Evolutionary conservation across 768 basidiomycete species (phyloP), one percentile per base, ranked within the genome.

Genomic region (Xerocomus spinulosus): DNA sequence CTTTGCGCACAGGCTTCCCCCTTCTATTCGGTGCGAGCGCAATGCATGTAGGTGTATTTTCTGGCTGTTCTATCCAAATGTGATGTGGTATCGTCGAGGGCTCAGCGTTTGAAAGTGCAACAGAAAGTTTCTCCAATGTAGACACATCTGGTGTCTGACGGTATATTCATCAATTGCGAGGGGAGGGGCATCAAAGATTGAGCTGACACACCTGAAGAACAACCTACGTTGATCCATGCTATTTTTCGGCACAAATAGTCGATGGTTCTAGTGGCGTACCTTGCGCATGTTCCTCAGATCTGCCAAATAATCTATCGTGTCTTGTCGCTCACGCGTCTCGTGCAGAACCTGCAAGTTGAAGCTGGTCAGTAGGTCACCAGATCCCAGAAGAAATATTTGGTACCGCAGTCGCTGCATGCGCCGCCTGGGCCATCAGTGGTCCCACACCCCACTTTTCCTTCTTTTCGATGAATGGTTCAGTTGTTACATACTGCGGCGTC

Each of bases 1-100:
- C 72, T 49, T 68, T 71, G 57, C 69, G 72, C 46, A 75, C 62
- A 33, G 55, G 50, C 33, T 60, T 60, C 10, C 71, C 70, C 42
- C 64, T 63, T 46, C 65, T 56, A 44, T 74, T 75, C 0, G 73
- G 73, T 15, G 70, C 70, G 4, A 75, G 55, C n/a, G 73, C 73
- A 33, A 75, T 51, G 52, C 72, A 75, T 4, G 73, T 70, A 5
- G 73, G 67, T 3, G 62, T 47, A 46, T 71, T 62, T 60, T 75
- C 73, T 1, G 73, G 73, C 44, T 73, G 73, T 48, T 75, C 73
- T 23, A 63, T 62, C 73, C 73, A 75, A 10, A 73, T 55, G 46
- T 74, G 66, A 45, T 75, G 66, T 7, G 63, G 63, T 43, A 72
- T 59, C 17, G 69, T 62, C 1, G 60, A 62, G 0, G 63, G 53